phyloP scores from a whole-genome alignment of 345 rosid species.

The Populus euphratica region DNA sequence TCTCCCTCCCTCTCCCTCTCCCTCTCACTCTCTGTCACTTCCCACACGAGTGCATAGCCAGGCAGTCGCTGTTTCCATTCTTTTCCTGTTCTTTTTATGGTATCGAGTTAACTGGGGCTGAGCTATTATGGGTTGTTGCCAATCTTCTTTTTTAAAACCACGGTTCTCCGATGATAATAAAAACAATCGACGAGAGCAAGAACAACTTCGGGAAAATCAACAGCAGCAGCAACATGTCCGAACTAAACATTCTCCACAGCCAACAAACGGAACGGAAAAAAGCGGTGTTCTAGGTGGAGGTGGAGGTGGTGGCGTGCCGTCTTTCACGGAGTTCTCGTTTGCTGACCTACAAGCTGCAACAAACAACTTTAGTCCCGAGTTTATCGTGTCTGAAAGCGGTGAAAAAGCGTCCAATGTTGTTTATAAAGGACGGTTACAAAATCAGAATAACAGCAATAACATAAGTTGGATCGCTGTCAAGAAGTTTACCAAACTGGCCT shows the following conservation, averaged over 20 bases:
- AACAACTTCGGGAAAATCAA: not conserved
- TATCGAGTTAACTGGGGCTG: slow-evolving; percentile 10
- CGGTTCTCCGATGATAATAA: not conserved
- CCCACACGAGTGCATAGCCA: slow-evolving; percentile 11
- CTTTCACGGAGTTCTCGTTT: slow-evolving; percentile 64
- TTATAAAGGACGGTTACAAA: slow-evolving; percentile 63
- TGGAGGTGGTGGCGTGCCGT: slow-evolving; percentile 27
- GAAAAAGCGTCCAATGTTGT: slow-evolving; percentile 80
- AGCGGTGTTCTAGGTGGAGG: slow-evolving; percentile 5
- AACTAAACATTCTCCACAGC: not conserved
- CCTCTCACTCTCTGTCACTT: not conserved
- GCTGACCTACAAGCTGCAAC: slow-evolving; percentile 80
- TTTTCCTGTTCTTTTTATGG: not conserved
- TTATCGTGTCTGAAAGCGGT: slow-evolving; percentile 68
- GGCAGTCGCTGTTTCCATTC: not conserved
- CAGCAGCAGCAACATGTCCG: not conserved
- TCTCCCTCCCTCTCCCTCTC: no score
- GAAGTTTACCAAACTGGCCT: slow-evolving; percentile 65
- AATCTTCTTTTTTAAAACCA: slow-evolving; percentile 8
- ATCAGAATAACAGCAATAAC: slow-evolving; percentile 20
- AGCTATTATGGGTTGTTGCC: slow-evolving; percentile 31
- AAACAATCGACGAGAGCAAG: no score
- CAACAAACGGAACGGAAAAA: slow-evolving; percentile 12
- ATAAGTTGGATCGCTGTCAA: slow-evolving; percentile 75
- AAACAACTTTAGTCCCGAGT: slow-evolving; percentile 66